Base-by-base conservation (phyloP, 2,329 filamentous ascomycete species). In the Cladosporium cucumerinum region DNA sequence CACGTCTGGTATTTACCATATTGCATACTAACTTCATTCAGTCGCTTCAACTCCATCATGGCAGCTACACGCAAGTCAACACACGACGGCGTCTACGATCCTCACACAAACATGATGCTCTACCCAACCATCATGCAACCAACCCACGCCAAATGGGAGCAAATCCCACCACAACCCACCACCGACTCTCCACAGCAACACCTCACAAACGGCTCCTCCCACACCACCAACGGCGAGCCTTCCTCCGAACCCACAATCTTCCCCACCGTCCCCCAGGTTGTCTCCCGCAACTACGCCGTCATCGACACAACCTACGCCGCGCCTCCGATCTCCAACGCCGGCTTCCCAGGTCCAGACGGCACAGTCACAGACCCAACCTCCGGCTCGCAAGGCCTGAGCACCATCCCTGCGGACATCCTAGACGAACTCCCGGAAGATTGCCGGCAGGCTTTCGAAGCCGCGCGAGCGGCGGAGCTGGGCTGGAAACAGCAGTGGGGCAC, bases 91-190 rank as follows among this genome's bases (percentile, higher is more conserved):
- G 85, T 94, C 62, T 98, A 98, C 78, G 93, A 99, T 72, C 88
- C 94, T 28, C 93, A 98, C 79, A 98, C 95, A 62, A 99, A 99
- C 76, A 79, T 85, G 66, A 90, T 97, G 85, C 92, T 95, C 74
- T 96, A 90, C 74, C 94, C 95, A 0, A 86, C 87, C 67, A 90
- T 85, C 73, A 96, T 93, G 85, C 95, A 99, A 77, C 92, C 95
- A 2, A 95, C 92, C 2, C 91, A 92, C 71, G 92, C 88, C 11
- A 88, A 89, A 66, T 93, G 93, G 81, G 91, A 95, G 78, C 87
- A 89, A 66, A 82, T 96, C 2, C 76, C 84, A 2, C 79, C 82
- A 48, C 66, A 26, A 62, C 63, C 34, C 51, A 28, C 21, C 62
- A 59, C 25, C 69, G 74, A 63, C 72, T 68, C 52, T 75, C 72